Evolutionary conservation across 331 rosid species (phyloP).

Genomic region (Telfairia occidentalis): DNA sequence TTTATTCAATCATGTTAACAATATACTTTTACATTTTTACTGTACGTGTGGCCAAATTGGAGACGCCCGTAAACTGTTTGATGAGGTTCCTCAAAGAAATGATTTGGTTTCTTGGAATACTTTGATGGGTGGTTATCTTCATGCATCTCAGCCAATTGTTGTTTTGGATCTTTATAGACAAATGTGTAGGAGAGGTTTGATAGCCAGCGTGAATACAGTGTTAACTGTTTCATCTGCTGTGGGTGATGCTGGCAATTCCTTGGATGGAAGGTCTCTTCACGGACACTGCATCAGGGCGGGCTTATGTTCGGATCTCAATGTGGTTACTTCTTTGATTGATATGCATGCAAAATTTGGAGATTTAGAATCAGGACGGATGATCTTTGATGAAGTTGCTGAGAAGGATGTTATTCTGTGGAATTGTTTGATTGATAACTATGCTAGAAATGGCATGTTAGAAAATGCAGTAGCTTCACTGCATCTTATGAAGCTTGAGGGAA

Average conservation of each 20-base stretch:
- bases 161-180: constrained; percentile 35
- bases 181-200: constrained; percentile 29
- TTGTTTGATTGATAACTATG: constrained; percentile 47
- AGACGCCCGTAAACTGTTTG: constrained; percentile 53
- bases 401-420: constrained; percentile 64
- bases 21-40: constrained; percentile 40
- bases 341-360: constrained; percentile 40
- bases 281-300: constrained; percentile 37
- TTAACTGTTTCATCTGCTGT: constrained; percentile 43
- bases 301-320: constrained; percentile 28
- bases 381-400: constrained; percentile 34
- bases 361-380: constrained; percentile 19
- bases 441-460: constrained; percentile 33
- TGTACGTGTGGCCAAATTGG: constrained; percentile 32
- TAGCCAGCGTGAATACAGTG: constrained; percentile 29
- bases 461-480: constrained; percentile 32
- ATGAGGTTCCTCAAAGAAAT: constrained; percentile 36
- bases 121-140: constrained; percentile 54
- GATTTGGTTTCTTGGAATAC: constrained; percentile 56
- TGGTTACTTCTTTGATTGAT: constrained; percentile 44
- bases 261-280: constrained; percentile 35
- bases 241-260: constrained; percentile 25
- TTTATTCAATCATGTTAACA: constrained; percentile 34
- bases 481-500: constrained; percentile 36
- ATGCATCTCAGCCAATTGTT: constrained; percentile 24